Base-by-base conservation (phyloP, 2,329 filamentous ascomycete species). In the Microsporum ferrugineum region DNA sequence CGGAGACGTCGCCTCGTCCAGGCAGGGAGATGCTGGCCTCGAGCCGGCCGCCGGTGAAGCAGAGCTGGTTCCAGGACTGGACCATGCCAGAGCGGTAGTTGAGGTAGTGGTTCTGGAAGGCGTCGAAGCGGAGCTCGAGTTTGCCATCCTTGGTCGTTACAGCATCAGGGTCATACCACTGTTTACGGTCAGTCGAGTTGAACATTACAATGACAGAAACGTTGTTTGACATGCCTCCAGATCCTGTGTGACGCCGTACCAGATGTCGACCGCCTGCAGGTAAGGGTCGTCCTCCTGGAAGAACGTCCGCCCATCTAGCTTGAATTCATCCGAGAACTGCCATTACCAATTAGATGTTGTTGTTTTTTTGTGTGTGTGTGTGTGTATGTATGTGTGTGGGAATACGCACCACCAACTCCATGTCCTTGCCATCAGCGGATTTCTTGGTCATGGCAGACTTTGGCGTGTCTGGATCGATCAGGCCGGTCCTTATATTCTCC, bases 11-110 rank as follows among this genome's bases (percentile, higher is more conserved):
- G 53, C 86, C 86, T 55, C 78, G 74, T 14, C 86, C 86, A 12
- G 86, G 86, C 4, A 89, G 76, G 2, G 86, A 88, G 59, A 88
- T 83, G 68, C 84, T 86, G 23, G 85, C 85, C 73, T 89, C 86
- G 12, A 89, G 69, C 56, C 85, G 80, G 2, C 86, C 86, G 36
- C 85, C 85, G 63, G 86, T 88, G 75, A 88, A 88, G 71, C 86
- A 88, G 60, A 88, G 70, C 69, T 87, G 83, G 71, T 88, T 88
- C 86, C 86, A 88, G 8, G 83, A 87, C 68, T 88, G 85, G 6
- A 88, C 66, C 86, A 88, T 88, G n/a, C 85, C 85, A 4, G 85
- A 88, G 58, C 86, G 80, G 68, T 85, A 88, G 63, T 86, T 79
- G 27, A 88, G 73, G 56, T 80, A 80, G 69, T 88, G 85, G 64